phyloP scores from a whole-genome alignment of 2,329 filamentous ascomycete genomes.

The Sordariomycetes sp. region DNA sequence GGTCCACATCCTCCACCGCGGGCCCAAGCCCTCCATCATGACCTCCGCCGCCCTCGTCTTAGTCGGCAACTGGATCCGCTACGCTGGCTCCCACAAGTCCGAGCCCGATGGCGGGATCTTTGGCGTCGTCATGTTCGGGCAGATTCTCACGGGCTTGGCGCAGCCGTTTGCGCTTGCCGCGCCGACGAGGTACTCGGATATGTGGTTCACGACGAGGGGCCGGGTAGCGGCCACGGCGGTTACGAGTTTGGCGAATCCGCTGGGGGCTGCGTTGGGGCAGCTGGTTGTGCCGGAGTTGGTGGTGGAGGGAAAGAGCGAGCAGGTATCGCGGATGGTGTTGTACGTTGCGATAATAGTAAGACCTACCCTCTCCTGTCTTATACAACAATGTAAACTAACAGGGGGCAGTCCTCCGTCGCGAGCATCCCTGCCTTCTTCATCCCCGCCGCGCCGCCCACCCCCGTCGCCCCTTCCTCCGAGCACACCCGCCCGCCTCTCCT shows the following conservation, averaged over 20 bases:
- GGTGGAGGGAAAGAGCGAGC: conserved; percentile 20
- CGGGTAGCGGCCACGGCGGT: conserved; percentile 80
- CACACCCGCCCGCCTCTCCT: conserved; percentile 39
- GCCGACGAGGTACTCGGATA: conserved; percentile 79
- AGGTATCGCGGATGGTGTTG: conserved; percentile 72
- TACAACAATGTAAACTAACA: neutral
- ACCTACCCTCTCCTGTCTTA: conserved; percentile 7
- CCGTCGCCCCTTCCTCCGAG: conserved; percentile 54
- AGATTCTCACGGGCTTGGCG: conserved; percentile 76
- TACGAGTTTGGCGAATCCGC: conserved; percentile 73
- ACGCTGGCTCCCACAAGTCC: conserved; percentile 47
- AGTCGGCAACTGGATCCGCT: conserved; percentile 83
- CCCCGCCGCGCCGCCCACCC: conserved; percentile 62
- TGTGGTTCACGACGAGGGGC: conserved; percentile 73
- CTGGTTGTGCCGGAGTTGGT: conserved; percentile 73
- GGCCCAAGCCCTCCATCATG: conserved; percentile 68
- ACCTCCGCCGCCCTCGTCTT: conserved; percentile 60
- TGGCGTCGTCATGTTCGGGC: conserved; percentile 74
- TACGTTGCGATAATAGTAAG: conserved; percentile 72
- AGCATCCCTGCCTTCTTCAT: conserved; percentile 71
- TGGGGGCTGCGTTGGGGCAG: conserved; percentile 81
- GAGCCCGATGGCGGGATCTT: conserved; percentile 46
- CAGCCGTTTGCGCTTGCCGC: conserved; percentile 88
- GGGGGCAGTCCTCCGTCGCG: conserved; percentile 43
- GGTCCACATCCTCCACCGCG: conserved; percentile 67